phyloP scores from a whole-genome alignment of 2,329 filamentous ascomycete genomes.

The Aureobasidium subglaciale region DNA sequence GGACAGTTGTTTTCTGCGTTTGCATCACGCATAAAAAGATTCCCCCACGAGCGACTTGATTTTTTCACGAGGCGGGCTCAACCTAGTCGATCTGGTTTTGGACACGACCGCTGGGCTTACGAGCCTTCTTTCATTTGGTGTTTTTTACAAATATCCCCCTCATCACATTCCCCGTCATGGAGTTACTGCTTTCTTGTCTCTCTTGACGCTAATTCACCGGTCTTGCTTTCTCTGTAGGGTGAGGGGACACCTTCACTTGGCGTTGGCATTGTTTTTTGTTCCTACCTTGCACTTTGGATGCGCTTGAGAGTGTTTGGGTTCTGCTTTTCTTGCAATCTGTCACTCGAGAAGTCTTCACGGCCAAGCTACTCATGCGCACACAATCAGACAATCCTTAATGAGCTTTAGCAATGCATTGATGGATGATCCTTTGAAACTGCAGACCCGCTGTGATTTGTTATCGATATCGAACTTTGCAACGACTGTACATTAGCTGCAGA shows the following conservation, averaged over 20 bases:
- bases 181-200: background rate
- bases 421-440: background rate
- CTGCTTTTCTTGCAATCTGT: background rate
- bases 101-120: background rate
- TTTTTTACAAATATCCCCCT: conserved; percentile 8
- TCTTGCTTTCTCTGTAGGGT: background rate
- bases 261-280: background rate
- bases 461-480: background rate
- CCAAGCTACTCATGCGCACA: conserved; percentile 4
- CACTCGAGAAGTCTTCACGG: conserved; percentile 1
- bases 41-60: conserved; percentile 11
- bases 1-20: conserved; percentile 7
- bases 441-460: background rate
- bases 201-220: background rate
- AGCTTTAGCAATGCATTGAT: conserved; percentile 1
- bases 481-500: background rate
- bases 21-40: conserved; percentile 13
- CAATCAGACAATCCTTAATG: conserved; percentile 9
- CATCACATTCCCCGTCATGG: background rate
- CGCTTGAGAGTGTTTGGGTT: background rate
- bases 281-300: background rate
- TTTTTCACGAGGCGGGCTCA: background rate
- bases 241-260: background rate
- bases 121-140: conserved; percentile 5
- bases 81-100: background rate